Base-by-base conservation (phyloP, 2,329 filamentous ascomycete genomes). In the Diaporthe velutina region DNA sequence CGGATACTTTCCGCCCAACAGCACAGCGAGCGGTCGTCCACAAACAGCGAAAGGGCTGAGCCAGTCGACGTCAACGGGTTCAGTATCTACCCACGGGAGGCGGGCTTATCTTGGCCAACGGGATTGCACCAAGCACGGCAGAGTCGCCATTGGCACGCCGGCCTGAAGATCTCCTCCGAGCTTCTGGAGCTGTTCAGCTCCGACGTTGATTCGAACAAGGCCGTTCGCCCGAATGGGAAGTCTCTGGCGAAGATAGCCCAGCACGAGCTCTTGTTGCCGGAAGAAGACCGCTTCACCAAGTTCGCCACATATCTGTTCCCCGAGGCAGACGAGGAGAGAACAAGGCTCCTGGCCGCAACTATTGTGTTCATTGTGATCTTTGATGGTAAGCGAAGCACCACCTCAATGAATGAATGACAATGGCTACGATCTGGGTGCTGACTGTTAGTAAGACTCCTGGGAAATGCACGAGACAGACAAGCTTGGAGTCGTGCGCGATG, bases 331-430 rank as follows among this genome's bases (percentile, higher is more conserved):
- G 50, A 52, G 50, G 50, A 52, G 50, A 52, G 50, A 28, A 52
- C 50, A 1, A 52, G 50, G 50, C 50, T 52, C n/a, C 13, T 52
- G 50, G 50, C 50, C 1, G 50, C 50, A 52, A 52, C 50, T 4
- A 52, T 52, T 28, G 50, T 52, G 50, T 52, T 52, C n/a, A 52
- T 52, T 52, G 50, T 52, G n/a, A 52, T 52, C n/a, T 52, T 52
- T 52, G 50, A 52, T 52, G 50, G 50, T 52, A 52, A 52, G 50
- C n/a, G 4, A 52, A 52, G 1, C n/a, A 3, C 9, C 9, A 10
- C 6, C 9, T 28, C 5, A 28, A 6, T 12, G 13, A 28, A 52
- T 2, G 6, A 52, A 10, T 52, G 8, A 28, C 8, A 52, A 4
- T 52, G 7, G n/a, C 22, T 52, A n/a, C 7, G 8, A 25, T n/a